Evolutionary conservation across 1,284 basidiomycete species (phyloP), one percentile per base, ranked within the genome.

Genomic region (Tilletia indica): DNA sequence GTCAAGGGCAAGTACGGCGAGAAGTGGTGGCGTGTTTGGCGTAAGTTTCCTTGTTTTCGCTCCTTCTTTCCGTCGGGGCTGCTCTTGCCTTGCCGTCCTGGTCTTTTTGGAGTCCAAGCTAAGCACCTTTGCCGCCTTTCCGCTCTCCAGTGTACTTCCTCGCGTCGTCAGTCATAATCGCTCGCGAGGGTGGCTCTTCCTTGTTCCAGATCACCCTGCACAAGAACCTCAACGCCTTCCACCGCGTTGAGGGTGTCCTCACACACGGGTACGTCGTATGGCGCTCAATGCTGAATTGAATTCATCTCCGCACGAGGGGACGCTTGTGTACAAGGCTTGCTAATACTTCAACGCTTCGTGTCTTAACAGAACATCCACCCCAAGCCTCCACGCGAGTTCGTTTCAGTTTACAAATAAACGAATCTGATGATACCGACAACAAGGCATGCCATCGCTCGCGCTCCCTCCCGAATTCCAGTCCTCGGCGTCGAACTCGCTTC

Each of bases 1-100:
- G 91, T 97, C 68, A 80, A 91, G 54, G 92, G 88, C 75, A 92
- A 91, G 85, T 99, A 99, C 85, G 96, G 96, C 73, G 93, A 95
- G 69, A 87, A 89, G 81, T 85, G 85, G 78, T 86, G 80, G 77
- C 77, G 85, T 58, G 82, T 85, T 69, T 84, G 83, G 80, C 73
- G 69, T 70, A 36, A 58, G 69, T 70, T 81, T 72, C 74, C 81
- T 68, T 68, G 51, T 36, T 42, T 19, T 45, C 51, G 25, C 14
- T 66, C 67, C 19, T 49, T 31, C 25, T 31, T 31, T 31, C 25
- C 25, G 25, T 31, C 25, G 25, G 25, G 42, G 6, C 42, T 45
- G 42, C 14, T 8, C 42, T 45, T 45, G 6, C 9, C 42, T 45
- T 45, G 6, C 9, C 42, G 42, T 45, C 14, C 42, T 45, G 42